Conservation (phyloP, 2,329 filamentous ascomycete species). For the Calonectria pauciramosa region DNA sequence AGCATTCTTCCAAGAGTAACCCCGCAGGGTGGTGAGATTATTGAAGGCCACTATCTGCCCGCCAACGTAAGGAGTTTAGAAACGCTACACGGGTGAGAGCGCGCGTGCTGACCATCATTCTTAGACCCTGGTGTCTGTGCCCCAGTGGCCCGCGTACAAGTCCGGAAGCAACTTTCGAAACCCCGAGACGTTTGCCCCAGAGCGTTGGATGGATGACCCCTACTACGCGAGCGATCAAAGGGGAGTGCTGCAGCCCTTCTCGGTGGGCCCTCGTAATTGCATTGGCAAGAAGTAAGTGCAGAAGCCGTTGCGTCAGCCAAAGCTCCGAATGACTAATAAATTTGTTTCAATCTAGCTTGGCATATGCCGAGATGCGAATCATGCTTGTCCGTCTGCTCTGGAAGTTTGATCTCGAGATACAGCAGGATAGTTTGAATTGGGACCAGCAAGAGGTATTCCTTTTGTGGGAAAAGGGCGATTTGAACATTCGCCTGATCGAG, state of each 20-base stretch:
- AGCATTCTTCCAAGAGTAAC: background rate
- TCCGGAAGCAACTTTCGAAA: background rate
- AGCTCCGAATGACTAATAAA: background rate
- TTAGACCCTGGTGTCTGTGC: background rate
- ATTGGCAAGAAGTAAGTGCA: background rate
- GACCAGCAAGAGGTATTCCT: background rate
- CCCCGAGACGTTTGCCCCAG: background rate
- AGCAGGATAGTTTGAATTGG: background rate
- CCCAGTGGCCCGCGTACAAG: background rate
- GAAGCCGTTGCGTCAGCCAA: too few relatives aligned
- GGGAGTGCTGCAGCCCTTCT: background rate
- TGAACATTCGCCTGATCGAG: background rate
- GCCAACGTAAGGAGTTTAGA: background rate
- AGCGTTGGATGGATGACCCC: background rate
- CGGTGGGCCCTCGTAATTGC: background rate
- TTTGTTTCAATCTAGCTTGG: background rate
- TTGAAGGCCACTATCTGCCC: background rate
- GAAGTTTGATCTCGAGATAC: background rate
- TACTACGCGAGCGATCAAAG: background rate
- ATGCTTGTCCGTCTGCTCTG: background rate
- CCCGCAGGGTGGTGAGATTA: background rate
- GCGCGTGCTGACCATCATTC: background rate
- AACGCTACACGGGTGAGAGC: too few relatives aligned
- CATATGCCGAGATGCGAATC: background rate
- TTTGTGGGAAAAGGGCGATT: slow-evolving; percentile 1